Conservation (phyloP, 1,284 basidiomycete genomes). For the Phylloboletellus chloephorus region DNA sequence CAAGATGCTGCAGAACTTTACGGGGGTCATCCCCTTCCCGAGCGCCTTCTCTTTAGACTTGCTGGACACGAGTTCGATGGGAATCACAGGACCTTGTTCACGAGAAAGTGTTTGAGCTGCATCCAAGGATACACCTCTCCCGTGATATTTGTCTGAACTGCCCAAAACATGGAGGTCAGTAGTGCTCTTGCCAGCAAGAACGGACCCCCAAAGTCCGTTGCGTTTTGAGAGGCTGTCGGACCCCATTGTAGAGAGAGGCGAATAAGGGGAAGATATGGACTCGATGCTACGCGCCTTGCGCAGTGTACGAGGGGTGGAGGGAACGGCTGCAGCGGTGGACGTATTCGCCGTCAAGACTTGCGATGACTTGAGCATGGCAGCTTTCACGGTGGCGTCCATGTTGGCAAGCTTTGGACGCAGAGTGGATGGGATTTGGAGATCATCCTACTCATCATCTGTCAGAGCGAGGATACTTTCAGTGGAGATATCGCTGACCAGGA, state of each 20-base stretch:
- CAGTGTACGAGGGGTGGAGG: conserved; percentile 38
- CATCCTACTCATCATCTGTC: conserved; percentile 48
- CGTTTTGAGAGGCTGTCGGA: conserved; percentile 40
- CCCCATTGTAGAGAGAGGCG: conserved; percentile 29
- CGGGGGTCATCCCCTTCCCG: conserved; percentile 55
- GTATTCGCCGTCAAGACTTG: conserved; percentile 53
- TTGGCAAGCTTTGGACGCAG: conserved; percentile 70
- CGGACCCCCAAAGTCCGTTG: conserved; percentile 36
- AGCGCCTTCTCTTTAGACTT: conserved; percentile 45
- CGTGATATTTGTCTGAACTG: conserved; percentile 32
- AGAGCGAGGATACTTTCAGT: conserved; percentile 1
- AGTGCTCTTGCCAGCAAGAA: conserved; percentile 43
- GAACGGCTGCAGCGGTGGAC: conserved; percentile 25
- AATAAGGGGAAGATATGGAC: conserved; percentile 53
- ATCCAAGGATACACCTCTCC: conserved; percentile 53
- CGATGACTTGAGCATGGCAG: conserved; percentile 85
- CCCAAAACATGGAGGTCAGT: conserved; percentile 24
- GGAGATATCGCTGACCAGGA: conserved; percentile 47
- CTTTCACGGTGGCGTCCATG: conserved; percentile 79
- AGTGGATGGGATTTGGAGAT: conserved; percentile 75
- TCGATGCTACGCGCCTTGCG: conserved; percentile 69
- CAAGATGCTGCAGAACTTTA: conserved; percentile 59
- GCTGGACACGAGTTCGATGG: conserved; percentile 26
- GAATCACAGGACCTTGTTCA: conserved; percentile 46
- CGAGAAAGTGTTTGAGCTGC: conserved; percentile 42